These are phyloP conservation scores for Vachellia collinsii DNA, from an alignment of 306 rosid species.

Conservation along the genomic window DNA sequence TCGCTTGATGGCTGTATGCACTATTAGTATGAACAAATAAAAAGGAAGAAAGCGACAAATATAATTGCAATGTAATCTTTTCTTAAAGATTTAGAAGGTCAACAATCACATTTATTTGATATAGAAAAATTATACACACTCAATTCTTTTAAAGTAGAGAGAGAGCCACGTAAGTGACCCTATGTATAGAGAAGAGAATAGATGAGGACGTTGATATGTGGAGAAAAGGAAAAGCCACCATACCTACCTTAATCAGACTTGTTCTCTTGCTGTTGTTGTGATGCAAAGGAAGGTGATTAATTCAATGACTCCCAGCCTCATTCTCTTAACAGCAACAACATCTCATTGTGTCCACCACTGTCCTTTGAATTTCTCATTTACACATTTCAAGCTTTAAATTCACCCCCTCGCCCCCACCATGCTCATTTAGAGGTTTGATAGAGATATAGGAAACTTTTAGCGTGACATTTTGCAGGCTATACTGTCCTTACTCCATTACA, in stretches of 20 bases:
- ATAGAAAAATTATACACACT: neutral
- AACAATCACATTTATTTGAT: neutral
- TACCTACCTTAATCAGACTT: constrained; percentile 4
- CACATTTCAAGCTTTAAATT: constrained; percentile 34
- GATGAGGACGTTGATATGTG: neutral
- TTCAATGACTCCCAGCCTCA: neutral
- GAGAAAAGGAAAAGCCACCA: neutral
- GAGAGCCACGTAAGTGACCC: neutral
- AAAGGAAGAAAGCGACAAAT: neutral
- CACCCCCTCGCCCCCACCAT: constrained; percentile 45
- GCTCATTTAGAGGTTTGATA: neutral
- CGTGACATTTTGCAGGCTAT: no score
- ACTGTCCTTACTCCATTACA: no score
- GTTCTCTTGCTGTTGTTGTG: constrained; percentile 32
- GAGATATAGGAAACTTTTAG: no score
- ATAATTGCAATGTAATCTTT: neutral
- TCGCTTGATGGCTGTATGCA: neutral
- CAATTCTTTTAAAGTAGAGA: neutral
- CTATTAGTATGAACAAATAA: neutral
- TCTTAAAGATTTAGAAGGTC: neutral
- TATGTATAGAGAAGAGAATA: neutral
- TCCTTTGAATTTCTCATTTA: constrained; percentile 10
- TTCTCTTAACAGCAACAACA: constrained; percentile 1
- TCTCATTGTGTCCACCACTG: constrained; percentile 37
- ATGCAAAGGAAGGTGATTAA: constrained; percentile 17